phyloP scores from a whole-genome alignment of 495 filamentous ascomycete species.

The Chaetomidium leptoderma region DNA sequence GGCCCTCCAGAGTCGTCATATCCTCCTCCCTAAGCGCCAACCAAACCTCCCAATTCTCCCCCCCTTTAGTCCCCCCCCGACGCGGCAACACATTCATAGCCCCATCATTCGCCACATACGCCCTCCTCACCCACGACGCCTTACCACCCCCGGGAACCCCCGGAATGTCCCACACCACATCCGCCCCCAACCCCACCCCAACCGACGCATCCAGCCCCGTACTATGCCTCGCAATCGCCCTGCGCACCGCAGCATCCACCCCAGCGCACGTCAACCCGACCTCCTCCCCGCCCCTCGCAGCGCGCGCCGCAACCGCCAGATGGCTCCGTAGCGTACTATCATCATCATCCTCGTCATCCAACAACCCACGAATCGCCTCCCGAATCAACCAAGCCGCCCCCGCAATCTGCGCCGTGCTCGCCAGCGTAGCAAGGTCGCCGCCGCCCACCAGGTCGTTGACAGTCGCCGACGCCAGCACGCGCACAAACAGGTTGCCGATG shows the following conservation, averaged over 20 bases:
- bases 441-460: background rate
- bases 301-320: background rate
- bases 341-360: background rate
- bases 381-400: background rate
- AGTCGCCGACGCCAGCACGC: background rate
- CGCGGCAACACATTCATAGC: background rate
- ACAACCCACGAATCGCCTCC: background rate
- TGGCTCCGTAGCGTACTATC: background rate
- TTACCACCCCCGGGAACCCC: background rate
- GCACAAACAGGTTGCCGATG: constrained; percentile 9
- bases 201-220: constrained; percentile 2
- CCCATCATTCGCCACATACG: constrained; percentile 7
- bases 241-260: background rate
- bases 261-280: background rate
- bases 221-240: background rate
- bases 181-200: background rate
- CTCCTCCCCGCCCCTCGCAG: background rate
- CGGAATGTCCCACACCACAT: constrained; percentile 7
- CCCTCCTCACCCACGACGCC: constrained; percentile 7
- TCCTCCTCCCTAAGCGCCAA: constrained; percentile 10
- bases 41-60: constrained; percentile 9
- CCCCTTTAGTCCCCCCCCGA: background rate
- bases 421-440: background rate
- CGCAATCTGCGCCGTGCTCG: background rate
- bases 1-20: background rate